Percentiles rank a stretch among this genome's conserved stretches.
Evolutionary conservation across 495 filamentous ascomycete genomes (phyloP).

Genomic region (Lophium mytilinum): DNA sequence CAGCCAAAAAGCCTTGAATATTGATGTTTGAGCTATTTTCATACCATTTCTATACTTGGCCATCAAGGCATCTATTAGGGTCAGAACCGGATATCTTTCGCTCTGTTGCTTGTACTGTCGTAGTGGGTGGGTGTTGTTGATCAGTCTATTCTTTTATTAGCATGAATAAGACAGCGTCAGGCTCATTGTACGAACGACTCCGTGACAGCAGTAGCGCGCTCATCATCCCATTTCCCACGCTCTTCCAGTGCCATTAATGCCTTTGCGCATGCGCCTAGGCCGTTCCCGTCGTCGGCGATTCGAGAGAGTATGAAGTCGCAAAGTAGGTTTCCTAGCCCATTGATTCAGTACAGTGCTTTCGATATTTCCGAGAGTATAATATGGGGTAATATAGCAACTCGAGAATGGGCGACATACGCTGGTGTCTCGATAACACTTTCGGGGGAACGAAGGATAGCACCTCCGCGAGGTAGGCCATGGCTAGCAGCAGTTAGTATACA

Average conservation of each 20-base stretch:
- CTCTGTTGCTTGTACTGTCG: slow-evolving; percentile 46
- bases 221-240: slow-evolving; percentile 34
- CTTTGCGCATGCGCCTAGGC: slow-evolving; percentile 30
- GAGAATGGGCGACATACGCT: slow-evolving; percentile 35
- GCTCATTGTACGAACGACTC: slow-evolving; percentile 18
- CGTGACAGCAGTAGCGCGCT: slow-evolving; percentile 26
- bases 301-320: slow-evolving; percentile 37
- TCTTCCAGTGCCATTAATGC: slow-evolving; percentile 32
- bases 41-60: slow-evolving; percentile 52
- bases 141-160: slow-evolving; percentile 18
- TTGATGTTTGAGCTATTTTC: slow-evolving; percentile 1
- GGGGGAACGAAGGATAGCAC: slow-evolving; percentile 51
- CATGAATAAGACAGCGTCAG: neutral
- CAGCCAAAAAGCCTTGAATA: neutral
- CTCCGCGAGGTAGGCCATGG: slow-evolving; percentile 59
- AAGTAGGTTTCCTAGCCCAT: slow-evolving; percentile 29
- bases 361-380: neutral
- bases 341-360: neutral
- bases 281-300: slow-evolving; percentile 32
- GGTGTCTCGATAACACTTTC: slow-evolving; percentile 57
- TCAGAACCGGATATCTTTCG: slow-evolving; percentile 57
- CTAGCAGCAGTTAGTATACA: slow-evolving; percentile 19
- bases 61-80: slow-evolving; percentile 58
- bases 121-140: slow-evolving; percentile 32
- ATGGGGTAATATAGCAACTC: neutral